Percentiles rank a stretch among this genome's conserved stretches.
These are phyloP conservation scores for Phytophthora podocarpi DNA, from an alignment of 352 stramenopile genomes.

Conservation along the genomic window DNA sequence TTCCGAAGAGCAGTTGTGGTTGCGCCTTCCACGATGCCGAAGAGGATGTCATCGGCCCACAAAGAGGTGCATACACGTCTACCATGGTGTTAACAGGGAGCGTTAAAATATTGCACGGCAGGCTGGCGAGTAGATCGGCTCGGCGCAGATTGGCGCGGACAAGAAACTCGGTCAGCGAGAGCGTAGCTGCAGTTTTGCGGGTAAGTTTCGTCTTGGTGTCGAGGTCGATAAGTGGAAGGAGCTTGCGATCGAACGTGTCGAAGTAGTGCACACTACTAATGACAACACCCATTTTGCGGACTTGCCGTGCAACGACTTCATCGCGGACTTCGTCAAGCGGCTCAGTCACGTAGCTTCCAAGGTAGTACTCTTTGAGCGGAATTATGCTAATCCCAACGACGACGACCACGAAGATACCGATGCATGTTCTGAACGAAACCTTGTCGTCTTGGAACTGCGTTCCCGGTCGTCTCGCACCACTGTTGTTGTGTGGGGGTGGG, in stretches of 20 bases:
- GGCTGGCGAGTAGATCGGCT: conserved; percentile 8
- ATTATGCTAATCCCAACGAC: conserved; percentile 18
- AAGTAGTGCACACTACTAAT: conserved; percentile 36
- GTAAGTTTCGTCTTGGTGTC: conserved; percentile 5
- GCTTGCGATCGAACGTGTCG: conserved; percentile 30
- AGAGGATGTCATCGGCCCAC: conserved; percentile 8
- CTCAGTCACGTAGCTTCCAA: conserved; percentile 38
- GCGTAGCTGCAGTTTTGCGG: background rate
- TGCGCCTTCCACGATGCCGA: conserved; percentile 13
- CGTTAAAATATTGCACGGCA: conserved; percentile 19
- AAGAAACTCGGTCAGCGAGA: conserved; percentile 30
- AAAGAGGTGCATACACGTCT: conserved; percentile 34
- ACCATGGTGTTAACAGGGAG: conserved; percentile 17
- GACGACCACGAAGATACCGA: conserved; percentile 11
- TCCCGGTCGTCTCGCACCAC: no score
- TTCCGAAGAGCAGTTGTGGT: conserved; percentile 36
- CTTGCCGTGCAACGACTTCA: conserved; percentile 27
- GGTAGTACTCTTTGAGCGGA: conserved; percentile 16
- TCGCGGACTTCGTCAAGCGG: conserved; percentile 29
- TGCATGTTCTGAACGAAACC: conserved; percentile 14
- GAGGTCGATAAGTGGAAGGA: conserved; percentile 27
- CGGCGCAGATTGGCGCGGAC: conserved; percentile 32
- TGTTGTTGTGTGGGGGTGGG: no score
- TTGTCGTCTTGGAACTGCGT: background rate
- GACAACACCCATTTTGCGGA: conserved; percentile 25